phyloP scores from a whole-genome alignment of 2,329 filamentous ascomycete species.

The Colletotrichum sp. region DNA sequence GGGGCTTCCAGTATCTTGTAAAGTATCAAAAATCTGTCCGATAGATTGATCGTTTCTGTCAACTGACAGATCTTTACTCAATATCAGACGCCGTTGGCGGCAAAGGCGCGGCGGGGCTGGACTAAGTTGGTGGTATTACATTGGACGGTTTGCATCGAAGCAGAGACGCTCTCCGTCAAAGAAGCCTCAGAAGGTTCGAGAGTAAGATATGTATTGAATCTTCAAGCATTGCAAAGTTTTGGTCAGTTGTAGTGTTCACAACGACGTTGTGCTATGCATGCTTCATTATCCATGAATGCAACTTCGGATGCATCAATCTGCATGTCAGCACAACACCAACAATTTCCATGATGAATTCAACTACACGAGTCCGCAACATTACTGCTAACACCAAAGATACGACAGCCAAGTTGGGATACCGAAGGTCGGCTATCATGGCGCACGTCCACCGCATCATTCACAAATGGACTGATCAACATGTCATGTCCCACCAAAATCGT shows the following conservation, averaged over 20 bases:
- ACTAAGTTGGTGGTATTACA: accelerated
- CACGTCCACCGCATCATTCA: not conserved
- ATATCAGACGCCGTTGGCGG: not conserved
- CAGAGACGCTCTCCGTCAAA: not conserved
- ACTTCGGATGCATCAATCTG: not conserved
- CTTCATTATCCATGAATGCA: not conserved
- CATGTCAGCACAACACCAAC: not conserved
- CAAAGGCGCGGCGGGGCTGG: no score
- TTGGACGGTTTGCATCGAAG: not conserved
- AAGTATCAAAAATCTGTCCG: not conserved
- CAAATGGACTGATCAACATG: not conserved
- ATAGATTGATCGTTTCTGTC: not conserved
- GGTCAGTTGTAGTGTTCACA: not conserved
- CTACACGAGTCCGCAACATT: not conserved
- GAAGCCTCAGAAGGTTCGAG: not conserved
- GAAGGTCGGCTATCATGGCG: not conserved
- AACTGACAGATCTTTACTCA: not conserved
- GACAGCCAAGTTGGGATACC: not conserved
- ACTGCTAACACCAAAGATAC: not conserved
- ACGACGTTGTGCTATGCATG: not conserved
- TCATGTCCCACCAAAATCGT: not conserved
- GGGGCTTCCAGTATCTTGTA: not conserved
- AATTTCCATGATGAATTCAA: not conserved
- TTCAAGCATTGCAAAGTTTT: accelerated
- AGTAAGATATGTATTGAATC: not conserved